A percentile compares a stretch with the other conserved stretches of the same genome.
phyloP scores from a whole-genome alignment of 2,329 filamentous ascomycete genomes.

The Purpureocillium lavendulum region DNA sequence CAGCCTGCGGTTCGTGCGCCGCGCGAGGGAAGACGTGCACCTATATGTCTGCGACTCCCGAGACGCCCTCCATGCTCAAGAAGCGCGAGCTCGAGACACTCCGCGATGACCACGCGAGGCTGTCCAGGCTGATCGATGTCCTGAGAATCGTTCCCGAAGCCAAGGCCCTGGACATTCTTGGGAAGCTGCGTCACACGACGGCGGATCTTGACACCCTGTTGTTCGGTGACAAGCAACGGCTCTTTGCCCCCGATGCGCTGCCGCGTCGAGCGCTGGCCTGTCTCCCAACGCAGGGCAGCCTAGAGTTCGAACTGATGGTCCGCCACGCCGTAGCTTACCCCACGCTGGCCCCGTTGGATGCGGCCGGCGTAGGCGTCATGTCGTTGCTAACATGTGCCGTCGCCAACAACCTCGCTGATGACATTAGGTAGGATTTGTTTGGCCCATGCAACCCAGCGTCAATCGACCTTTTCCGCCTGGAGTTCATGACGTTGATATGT shows the following conservation, averaged over 20 bases:
- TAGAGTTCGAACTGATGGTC: neutral
- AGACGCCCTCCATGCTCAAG: neutral
- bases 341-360: neutral
- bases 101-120: neutral
- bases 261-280: neutral
- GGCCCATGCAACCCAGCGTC: too few relatives aligned
- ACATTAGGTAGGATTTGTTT: neutral
- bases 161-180: neutral
- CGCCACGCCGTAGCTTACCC: neutral
- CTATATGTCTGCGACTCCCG: neutral
- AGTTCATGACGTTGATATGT: too few relatives aligned
- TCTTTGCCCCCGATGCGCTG: neutral
- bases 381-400: neutral
- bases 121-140: neutral
- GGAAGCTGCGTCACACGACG: neutral
- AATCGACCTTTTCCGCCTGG: too few relatives aligned
- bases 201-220: neutral
- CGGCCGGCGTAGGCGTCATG: neutral
- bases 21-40: neutral
- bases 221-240: neutral
- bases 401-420: neutral
- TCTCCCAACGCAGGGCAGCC: neutral
- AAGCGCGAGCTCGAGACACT: neutral
- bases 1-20: neutral
- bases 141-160: neutral